Percentiles rank a stretch among this genome's conserved stretches.
These are phyloP conservation scores for Vanrija sp. DNA, from an alignment of 1,284 basidiomycete genomes.

Conservation along the genomic window DNA sequence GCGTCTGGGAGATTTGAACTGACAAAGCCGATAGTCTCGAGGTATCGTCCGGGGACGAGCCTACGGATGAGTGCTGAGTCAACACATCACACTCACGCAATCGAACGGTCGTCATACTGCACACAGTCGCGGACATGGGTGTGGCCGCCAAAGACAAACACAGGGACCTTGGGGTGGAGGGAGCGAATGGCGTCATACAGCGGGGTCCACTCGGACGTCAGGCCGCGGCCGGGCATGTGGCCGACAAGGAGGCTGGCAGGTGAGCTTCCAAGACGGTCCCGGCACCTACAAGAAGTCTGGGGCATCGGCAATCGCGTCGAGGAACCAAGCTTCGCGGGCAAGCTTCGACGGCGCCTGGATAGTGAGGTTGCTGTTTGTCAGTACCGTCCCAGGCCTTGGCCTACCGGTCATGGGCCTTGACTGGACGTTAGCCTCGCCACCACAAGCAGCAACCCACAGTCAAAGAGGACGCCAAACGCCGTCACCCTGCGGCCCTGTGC, in stretches of 20 bases:
- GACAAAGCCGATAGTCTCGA: slow-evolving; percentile 72
- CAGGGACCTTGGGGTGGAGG: slow-evolving; percentile 67
- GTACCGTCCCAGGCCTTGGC: slow-evolving; percentile 57
- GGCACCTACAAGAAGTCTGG: slow-evolving; percentile 65
- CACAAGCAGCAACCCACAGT: slow-evolving; percentile 45
- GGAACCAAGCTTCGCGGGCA: slow-evolving; percentile 67
- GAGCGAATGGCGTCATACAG: slow-evolving; percentile 70
- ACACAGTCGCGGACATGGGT: slow-evolving; percentile 73
- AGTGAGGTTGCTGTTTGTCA: slow-evolving; percentile 55
- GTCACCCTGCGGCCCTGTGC: slow-evolving; percentile 70
- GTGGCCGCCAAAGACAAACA: slow-evolving; percentile 75
- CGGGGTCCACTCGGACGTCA: slow-evolving; percentile 57
- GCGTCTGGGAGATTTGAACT: slow-evolving; percentile 30
- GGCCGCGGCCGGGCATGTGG: slow-evolving; percentile 47
- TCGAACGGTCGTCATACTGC: slow-evolving; percentile 49
- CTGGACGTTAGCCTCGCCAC: slow-evolving; percentile 16
- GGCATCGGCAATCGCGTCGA: slow-evolving; percentile 69
- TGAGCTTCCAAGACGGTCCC: neutral
- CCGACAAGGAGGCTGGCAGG: slow-evolving; percentile 26
- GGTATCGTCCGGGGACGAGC: slow-evolving; percentile 75
- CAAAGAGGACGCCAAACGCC: slow-evolving; percentile 72
- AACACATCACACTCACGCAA: slow-evolving; percentile 30
- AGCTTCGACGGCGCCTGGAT: slow-evolving; percentile 69
- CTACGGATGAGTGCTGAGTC: slow-evolving; percentile 57
- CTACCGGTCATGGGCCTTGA: slow-evolving; percentile 34